Base-by-base conservation (phyloP, 805 yeast species). In the Yarrowia sp. region DNA sequence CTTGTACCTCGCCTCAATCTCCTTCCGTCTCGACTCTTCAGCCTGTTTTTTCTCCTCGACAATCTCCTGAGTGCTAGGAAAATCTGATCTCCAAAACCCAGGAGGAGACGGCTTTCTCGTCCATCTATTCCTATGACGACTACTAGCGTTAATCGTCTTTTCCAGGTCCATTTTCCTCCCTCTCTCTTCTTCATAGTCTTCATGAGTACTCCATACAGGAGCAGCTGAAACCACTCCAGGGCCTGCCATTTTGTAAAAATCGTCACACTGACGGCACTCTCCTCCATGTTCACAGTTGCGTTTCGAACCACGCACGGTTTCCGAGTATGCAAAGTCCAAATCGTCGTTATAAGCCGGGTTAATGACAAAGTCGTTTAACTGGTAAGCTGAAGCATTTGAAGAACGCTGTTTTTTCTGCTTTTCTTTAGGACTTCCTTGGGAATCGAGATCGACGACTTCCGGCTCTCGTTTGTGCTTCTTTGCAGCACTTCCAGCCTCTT, bases 21-120 rank as follows among this genome's bases (percentile, higher is more conserved):
- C 80, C 38, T 75, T 72, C 44, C 71, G 69, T 4, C 79, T 72
- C 17, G 80, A 70, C 63, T 67, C 65, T 22, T 75, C 74, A 0
- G 65, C 73, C 64, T 74, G 73, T 15, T 66, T 66, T 67, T 77
- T 78, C 65, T 80, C 84, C 47, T 71, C 74, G 1, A 62, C 69
- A 11, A 75, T 72, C 68, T 86, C 84, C 66, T 84, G 88, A 0
- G 88, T 82, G 5, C 74, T 75, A 0, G 89, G 88, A 67, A 86
- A 85, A 62, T 84, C 89, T 28, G 85, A 76, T 43, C 84, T 73
- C 67, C 83, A 85, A 73, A 80, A 84, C 0, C 88, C 88, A 0
- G 86, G 86, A 1, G 88, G 89, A 1, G 84, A 77, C 3, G 77
- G 76, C 0, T 79, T 78, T 47, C 80, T 72, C 7, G 69, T 71